Percentiles rank a stretch among this genome's conserved stretches.
Evolutionary conservation across 2,329 filamentous ascomycete genomes (phyloP).

Genomic region (Phialocephala sp.): DNA sequence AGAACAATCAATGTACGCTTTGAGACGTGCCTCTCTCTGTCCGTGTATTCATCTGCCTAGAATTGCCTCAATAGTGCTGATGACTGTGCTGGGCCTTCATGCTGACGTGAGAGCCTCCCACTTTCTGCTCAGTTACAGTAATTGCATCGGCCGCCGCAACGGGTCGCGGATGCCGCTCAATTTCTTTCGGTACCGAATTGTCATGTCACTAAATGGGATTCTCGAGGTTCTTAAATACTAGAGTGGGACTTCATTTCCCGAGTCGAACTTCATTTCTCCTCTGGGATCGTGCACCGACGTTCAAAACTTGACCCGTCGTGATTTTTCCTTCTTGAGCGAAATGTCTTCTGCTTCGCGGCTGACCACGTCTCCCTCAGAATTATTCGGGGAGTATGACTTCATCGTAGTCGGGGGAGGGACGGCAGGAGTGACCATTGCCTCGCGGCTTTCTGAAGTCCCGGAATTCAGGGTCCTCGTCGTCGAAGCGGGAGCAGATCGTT

Average conservation of each 20-base stretch:
- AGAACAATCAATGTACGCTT: too few species aligned
- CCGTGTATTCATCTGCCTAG: background rate
- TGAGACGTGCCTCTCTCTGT: too few species aligned
- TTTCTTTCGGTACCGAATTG: too few species aligned
- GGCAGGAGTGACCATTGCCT: constrained; percentile 48
- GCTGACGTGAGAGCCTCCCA: too few species aligned
- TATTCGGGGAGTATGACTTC: constrained; percentile 42
- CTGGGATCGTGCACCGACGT: background rate
- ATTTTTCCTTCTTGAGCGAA: background rate
- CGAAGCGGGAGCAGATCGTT: constrained; percentile 46
- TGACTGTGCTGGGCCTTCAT: too few species aligned
- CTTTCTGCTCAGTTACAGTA: too few species aligned
- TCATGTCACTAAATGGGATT: too few species aligned
- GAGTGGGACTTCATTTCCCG: too few species aligned
- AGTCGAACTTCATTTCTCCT: background rate
- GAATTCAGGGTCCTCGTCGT: constrained; percentile 46
- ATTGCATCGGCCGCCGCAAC: too few species aligned
- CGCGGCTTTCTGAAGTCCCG: constrained; percentile 46
- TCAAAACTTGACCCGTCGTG: background rate
- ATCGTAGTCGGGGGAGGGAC: constrained; percentile 51
- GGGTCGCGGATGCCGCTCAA: too few species aligned
- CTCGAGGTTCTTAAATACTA: too few species aligned
- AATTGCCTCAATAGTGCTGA: too few species aligned
- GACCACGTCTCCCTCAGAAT: background rate
- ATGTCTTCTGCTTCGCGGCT: background rate